Base-by-base conservation (phyloP, 1,284 basidiomycete species). In the Austroboletus niveus region DNA sequence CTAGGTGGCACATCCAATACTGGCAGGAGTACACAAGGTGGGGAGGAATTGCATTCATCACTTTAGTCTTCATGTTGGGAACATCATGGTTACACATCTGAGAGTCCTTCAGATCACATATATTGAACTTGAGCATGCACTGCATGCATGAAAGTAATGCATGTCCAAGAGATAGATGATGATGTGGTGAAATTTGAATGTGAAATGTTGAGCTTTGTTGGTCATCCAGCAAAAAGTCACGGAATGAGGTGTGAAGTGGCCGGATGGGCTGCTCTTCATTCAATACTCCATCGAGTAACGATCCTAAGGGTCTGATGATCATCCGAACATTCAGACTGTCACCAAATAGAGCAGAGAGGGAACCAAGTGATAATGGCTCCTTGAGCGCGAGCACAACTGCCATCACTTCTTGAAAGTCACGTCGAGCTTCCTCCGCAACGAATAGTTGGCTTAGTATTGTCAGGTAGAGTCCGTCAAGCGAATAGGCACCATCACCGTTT, bases 1-100 rank as follows among this genome's bases (percentile, higher is more conserved):
- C 20, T 8, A 57, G 12, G 29, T 57, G 56, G 9, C 42, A 0
- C 45, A 57, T 49, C 55, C 54, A 56, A 31, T 45, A 55, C 34
- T 34, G 48, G 22, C 53, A 56, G 4, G 54, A 31, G 5, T 56
- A 57, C 7, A 32, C 41, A 2, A 57, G 40, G 3, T 54, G 40
- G 3, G 51, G 43, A 0, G 51, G 43, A 32, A 57, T 50, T 1
- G 44, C 20, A 12, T 35, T 34, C 12, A 35, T 43, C 5, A 56
- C 32, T 4, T 14, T 32, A 9, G 5, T 24, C 0, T 1, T 5
- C 11, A 53, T 14, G 7, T 42, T 30, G 2, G 38, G 34, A 1
- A 57, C 4, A 2, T 30, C 27, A 30, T 24, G 1, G 8, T 56
- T 56, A 2, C 0, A 17, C 2, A n/a, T 4, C 5, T 24, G 42